Conservation (phyloP, 2,329 filamentous ascomycete genomes). For the Colletotrichum sp. region DNA sequence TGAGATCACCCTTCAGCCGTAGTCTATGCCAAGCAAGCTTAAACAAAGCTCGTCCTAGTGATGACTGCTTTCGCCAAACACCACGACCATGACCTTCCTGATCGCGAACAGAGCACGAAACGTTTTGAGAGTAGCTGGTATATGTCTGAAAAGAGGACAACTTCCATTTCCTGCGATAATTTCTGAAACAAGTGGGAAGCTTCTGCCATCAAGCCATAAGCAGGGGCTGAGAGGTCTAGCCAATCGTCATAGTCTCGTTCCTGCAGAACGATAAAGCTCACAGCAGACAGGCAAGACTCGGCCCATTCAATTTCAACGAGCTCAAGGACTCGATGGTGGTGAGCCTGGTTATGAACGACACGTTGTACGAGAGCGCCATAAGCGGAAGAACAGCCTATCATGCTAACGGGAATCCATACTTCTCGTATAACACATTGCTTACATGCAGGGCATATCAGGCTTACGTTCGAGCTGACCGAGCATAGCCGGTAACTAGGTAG, state of each 20-base stretch:
- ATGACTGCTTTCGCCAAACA: background rate
- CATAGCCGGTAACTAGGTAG: background rate
- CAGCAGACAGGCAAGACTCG: background rate
- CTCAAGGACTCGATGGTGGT: background rate
- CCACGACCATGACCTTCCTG: background rate
- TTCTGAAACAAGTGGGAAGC: background rate
- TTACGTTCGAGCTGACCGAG: background rate
- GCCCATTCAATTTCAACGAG: background rate
- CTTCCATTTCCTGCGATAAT: background rate
- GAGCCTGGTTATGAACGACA: background rate
- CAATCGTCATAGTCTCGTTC: background rate
- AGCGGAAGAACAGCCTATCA: background rate
- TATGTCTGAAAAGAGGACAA: background rate
- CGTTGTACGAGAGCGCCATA: background rate
- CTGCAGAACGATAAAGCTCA: background rate
- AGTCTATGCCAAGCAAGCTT: background rate
- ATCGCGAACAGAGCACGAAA: background rate
- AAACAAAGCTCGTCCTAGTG: background rate
- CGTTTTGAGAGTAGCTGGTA: background rate
- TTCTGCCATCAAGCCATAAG: background rate
- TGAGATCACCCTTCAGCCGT: background rate
- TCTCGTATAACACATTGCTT: background rate
- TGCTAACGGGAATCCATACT: background rate
- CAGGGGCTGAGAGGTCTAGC: background rate
- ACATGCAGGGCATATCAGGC: background rate